phyloP scores from a whole-genome alignment of 2,329 filamentous ascomycete species.

The Pezicula rhizophila region DNA sequence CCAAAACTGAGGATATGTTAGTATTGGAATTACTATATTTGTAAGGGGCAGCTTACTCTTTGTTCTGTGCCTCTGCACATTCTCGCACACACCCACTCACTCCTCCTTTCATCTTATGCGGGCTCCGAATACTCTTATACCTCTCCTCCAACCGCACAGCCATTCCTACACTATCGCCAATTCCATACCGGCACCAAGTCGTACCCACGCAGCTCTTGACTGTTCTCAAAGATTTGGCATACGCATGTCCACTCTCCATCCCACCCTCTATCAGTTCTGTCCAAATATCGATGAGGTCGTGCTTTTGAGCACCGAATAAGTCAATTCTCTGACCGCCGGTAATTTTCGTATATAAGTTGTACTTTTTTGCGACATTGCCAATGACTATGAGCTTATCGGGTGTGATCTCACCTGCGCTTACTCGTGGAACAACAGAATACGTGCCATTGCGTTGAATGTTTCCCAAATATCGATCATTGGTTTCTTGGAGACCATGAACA shows the following conservation, averaged over 20 bases:
- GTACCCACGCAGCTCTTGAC: slow-evolving; percentile 91
- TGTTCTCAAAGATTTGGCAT: slow-evolving; percentile 81
- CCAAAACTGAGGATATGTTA: slow-evolving; percentile 57
- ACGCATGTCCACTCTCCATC: slow-evolving; percentile 87
- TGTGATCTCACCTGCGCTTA: slow-evolving; percentile 81
- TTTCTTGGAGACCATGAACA: slow-evolving; percentile 75
- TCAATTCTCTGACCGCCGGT: slow-evolving; percentile 89
- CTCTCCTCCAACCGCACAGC: slow-evolving; percentile 81
- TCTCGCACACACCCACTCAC: slow-evolving; percentile 89
- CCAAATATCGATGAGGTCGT: slow-evolving; percentile 81
- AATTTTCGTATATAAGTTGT: slow-evolving; percentile 82
- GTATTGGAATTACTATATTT: not conserved
- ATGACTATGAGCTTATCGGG: slow-evolving; percentile 80
- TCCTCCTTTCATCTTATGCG: slow-evolving; percentile 87
- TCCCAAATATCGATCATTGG: slow-evolving; percentile 80
- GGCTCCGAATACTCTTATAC: slow-evolving; percentile 84
- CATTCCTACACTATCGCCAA: slow-evolving; percentile 88
- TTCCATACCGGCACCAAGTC: slow-evolving; percentile 84
- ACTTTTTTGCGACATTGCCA: slow-evolving; percentile 78
- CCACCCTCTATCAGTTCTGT: slow-evolving; percentile 71
- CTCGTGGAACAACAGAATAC: slow-evolving; percentile 79
- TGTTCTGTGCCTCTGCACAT: slow-evolving; percentile 87
- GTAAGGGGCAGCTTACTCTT: slow-evolving; percentile 55
- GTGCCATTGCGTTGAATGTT: slow-evolving; percentile 92
- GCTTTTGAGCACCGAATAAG: slow-evolving; percentile 85